phyloP scores from a whole-genome alignment of 2,329 filamentous ascomycete genomes.

The Sporothrix phasma region DNA sequence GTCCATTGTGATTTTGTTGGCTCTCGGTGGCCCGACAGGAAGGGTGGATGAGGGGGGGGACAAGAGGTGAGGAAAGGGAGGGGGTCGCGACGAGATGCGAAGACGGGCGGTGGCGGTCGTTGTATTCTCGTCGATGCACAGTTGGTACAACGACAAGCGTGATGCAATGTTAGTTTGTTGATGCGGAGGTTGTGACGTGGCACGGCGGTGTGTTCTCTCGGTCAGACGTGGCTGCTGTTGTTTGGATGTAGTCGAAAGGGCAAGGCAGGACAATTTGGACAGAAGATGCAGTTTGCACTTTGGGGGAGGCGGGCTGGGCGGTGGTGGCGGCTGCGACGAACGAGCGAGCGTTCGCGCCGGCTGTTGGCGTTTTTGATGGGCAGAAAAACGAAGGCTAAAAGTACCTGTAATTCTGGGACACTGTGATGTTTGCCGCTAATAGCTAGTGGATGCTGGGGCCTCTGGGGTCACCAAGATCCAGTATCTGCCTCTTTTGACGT shows the following conservation, averaged over 20 bases:
- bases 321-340: background rate
- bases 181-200: background rate
- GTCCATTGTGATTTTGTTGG: conserved; percentile 36
- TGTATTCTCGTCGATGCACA: background rate
- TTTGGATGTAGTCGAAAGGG: background rate
- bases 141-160: background rate
- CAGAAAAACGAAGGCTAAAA: background rate
- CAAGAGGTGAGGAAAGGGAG: background rate
- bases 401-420: background rate
- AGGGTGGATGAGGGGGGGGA: background rate
- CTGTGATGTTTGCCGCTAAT: background rate
- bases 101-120: background rate
- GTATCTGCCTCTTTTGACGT: background rate
- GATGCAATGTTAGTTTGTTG: background rate
- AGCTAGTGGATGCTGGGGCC: background rate
- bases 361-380: background rate
- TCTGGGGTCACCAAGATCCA: background rate
- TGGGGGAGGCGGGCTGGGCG: conserved; percentile 1
- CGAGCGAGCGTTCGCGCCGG: background rate
- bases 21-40: background rate
- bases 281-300: background rate
- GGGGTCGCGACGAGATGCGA: background rate
- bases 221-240: background rate
- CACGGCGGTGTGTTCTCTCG: background rate
- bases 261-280: background rate